These are phyloP conservation scores for Cucumis cinereus DNA, from an alignment of 306 rosid species.

Conservation along the genomic window DNA sequence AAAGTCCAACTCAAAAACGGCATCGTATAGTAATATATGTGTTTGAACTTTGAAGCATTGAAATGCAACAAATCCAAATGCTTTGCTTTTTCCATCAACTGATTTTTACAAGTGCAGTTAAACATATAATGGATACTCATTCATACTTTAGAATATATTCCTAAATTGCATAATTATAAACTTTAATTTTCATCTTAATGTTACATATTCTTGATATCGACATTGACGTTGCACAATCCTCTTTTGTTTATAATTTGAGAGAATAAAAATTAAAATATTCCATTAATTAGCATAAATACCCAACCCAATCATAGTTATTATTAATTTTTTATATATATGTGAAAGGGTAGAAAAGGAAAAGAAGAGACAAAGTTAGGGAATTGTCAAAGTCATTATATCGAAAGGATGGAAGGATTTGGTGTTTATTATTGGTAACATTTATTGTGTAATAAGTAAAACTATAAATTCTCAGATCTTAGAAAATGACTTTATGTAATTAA, in stretches of 20 bases:
- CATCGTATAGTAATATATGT: too few relatives aligned
- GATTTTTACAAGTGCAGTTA: not conserved
- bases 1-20: not conserved
- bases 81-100: not conserved
- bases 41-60: not conserved
- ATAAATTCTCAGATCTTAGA: not conserved
- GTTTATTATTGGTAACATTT: not conserved
- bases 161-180: not conserved
- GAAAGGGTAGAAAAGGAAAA: not conserved
- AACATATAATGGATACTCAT: not conserved
- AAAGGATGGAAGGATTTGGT: not conserved
- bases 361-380: slow-evolving; percentile 3
- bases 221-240: not conserved
- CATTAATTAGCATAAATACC: too few relatives aligned
- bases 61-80: not conserved
- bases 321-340: too few relatives aligned
- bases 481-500: not conserved
- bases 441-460: not conserved
- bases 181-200: too few relatives aligned
- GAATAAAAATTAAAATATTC: not conserved
- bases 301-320: too few relatives aligned
- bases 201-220: too few relatives aligned
- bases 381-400: not conserved
- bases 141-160: not conserved
- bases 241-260: not conserved